Percentiles rank a stretch among this genome's conserved stretches.
Conservation (phyloP, 441 rosid genomes). For the Erodium texanum region DNA sequence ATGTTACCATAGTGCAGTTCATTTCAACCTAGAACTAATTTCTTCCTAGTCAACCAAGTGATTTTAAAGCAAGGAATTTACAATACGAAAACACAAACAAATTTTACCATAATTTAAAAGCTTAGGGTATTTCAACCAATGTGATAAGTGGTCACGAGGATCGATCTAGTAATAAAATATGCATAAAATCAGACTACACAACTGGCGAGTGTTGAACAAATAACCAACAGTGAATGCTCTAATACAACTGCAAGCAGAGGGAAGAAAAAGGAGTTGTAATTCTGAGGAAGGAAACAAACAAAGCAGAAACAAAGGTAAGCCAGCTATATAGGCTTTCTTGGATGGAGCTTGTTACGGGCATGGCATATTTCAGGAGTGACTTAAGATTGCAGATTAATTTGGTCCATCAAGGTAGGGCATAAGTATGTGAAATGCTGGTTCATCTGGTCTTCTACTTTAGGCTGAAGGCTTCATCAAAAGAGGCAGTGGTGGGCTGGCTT, state of each 20-base stretch:
- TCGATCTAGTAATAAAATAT: slow-evolving; percentile 9
- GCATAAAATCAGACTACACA: slow-evolving; percentile 10
- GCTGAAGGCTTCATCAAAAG: slow-evolving; percentile 40
- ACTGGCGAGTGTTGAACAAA: background rate
- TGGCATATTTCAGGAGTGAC: slow-evolving; percentile 35
- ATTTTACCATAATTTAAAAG: no score
- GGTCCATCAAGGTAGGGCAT: slow-evolving; percentile 55
- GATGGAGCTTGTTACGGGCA: slow-evolving; percentile 59
- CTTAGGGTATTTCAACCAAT: background rate
- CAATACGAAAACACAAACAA: background rate
- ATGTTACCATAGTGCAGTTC: no score
- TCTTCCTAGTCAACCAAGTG: background rate
- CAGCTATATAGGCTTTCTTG: slow-evolving; percentile 46
- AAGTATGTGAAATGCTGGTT: slow-evolving; percentile 46
- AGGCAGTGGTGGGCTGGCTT: slow-evolving; percentile 11
- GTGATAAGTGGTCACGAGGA: no score
- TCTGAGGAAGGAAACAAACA: slow-evolving; percentile 24
- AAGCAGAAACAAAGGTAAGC: slow-evolving; percentile 37
- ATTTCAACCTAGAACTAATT: background rate
- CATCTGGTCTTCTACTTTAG: slow-evolving; percentile 86
- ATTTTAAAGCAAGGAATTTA: background rate
- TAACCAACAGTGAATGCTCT: slow-evolving; percentile 21
- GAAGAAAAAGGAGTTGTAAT: slow-evolving; percentile 38
- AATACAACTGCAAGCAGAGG: slow-evolving; percentile 40
- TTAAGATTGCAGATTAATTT: slow-evolving; percentile 32